Percentiles rank a stretch among this genome's conserved stretches.
phyloP scores from a whole-genome alignment of 2,329 filamentous ascomycete species.

The Aureobasidium sp. region DNA sequence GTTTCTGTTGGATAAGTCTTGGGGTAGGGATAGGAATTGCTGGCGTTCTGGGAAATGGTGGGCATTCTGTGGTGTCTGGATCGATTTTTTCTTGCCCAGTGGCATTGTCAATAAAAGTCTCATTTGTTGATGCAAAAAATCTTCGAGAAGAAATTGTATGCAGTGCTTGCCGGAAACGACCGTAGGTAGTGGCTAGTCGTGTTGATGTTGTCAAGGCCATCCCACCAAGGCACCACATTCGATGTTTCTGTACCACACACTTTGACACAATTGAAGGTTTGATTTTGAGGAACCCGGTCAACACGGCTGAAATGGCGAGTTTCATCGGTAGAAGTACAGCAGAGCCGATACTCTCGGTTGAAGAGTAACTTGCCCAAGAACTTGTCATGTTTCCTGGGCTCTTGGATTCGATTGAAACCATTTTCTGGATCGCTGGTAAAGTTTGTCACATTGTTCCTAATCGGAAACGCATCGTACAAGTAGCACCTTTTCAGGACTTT shows the following conservation, averaged over 20 bases:
- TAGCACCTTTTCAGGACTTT: neutral
- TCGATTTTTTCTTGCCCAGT: neutral
- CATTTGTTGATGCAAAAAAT: neutral
- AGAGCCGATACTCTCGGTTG: neutral
- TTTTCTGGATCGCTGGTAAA: neutral
- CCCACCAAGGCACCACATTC: no score
- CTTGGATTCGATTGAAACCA: neutral
- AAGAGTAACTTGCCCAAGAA: neutral
- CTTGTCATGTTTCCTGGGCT: neutral
- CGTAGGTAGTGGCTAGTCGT: no score
- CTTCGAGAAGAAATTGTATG: neutral
- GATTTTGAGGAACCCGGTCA: no score
- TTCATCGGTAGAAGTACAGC: neutral
- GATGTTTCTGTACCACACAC: no score
- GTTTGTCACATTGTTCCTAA: no score
- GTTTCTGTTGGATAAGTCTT: neutral
- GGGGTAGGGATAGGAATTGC: neutral
- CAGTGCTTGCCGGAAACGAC: neutral
- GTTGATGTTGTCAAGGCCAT: no score
- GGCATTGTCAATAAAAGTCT: conserved; percentile 8
- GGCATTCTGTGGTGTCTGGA: neutral
- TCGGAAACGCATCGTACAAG: no score
- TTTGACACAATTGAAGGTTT: no score
- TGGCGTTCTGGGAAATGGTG: neutral
- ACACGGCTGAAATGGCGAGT: neutral